These are phyloP conservation scores for Solanum chmielewskii DNA, from an alignment of 257 asterid genomes.

Conservation along the genomic window DNA sequence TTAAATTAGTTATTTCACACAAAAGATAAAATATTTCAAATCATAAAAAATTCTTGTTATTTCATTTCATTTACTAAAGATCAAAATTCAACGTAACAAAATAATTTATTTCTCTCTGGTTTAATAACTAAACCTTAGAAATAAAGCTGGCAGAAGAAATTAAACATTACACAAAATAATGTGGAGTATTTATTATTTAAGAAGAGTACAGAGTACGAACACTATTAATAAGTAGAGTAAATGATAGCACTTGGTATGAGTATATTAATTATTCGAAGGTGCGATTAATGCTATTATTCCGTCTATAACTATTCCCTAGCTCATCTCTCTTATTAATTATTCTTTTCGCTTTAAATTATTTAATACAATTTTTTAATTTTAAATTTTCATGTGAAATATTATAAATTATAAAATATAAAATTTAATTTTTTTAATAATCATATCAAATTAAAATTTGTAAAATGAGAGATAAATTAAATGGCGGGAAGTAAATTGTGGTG, in stretches of 20 bases:
- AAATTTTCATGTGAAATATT: background rate
- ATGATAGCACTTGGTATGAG: background rate
- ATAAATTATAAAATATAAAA: background rate
- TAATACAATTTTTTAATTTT: too few relatives aligned
- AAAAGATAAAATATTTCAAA: background rate
- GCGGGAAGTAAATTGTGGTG: background rate
- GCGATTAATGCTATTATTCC: background rate
- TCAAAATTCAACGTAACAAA: background rate
- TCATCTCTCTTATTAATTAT: background rate
- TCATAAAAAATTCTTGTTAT: background rate
- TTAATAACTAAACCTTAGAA: background rate
- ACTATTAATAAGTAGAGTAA: background rate
- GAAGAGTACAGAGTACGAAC: background rate
- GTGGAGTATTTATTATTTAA: too few relatives aligned
- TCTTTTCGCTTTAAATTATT: background rate
- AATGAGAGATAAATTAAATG: background rate
- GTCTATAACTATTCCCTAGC: background rate
- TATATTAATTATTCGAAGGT: background rate
- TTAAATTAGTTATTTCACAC: background rate
- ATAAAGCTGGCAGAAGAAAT: background rate
- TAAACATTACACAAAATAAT: background rate
- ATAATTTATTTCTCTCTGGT: background rate
- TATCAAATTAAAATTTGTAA: background rate
- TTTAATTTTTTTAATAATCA: background rate
- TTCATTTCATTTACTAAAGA: background rate